A percentile compares a stretch with the other conserved stretches of the same genome.
These are phyloP conservation scores for Mycena sp. DNA, from an alignment of 1,284 basidiomycete genomes.

Conservation along the genomic window DNA sequence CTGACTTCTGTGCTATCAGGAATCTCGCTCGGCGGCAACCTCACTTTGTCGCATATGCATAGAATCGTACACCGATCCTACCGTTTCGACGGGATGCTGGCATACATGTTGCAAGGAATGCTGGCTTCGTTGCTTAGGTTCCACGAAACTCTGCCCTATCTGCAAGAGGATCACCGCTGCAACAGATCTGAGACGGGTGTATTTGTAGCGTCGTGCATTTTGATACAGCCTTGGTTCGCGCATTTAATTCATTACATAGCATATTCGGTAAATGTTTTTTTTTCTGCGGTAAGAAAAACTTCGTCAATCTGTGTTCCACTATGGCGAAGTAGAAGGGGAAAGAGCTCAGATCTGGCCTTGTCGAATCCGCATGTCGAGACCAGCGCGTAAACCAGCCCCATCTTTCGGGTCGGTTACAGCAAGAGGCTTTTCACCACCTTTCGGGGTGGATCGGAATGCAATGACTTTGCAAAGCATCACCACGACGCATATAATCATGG, in stretches of 20 bases:
- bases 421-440: constrained; percentile 32
- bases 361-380: constrained; percentile 61
- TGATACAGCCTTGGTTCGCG: constrained; percentile 1
- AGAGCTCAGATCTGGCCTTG: constrained; percentile 83
- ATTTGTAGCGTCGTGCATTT: constrained; percentile 44
- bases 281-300: constrained; percentile 1
- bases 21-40: constrained; percentile 56
- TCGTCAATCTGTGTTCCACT: background rate
- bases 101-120: constrained; percentile 81
- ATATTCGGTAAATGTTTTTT: constrained; percentile 9
- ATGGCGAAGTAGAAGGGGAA: constrained; percentile 17
- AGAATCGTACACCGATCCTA: constrained; percentile 79
- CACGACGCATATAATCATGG: constrained; percentile 77
- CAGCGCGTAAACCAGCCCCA: constrained; percentile 58
- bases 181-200: constrained; percentile 74
- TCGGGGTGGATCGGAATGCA: constrained; percentile 40
- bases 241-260: constrained; percentile 23
- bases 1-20: constrained; percentile 42
- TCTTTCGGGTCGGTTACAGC: constrained; percentile 56
- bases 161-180: constrained; percentile 84
- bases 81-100: constrained; percentile 86
- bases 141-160: constrained; percentile 82
- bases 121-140: constrained; percentile 82
- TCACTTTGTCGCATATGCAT: constrained; percentile 79
- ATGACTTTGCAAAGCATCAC: constrained; percentile 58